Conservation (phyloP, 164 flowering plant genomes). For the Cinnamomum micranthum region DNA sequence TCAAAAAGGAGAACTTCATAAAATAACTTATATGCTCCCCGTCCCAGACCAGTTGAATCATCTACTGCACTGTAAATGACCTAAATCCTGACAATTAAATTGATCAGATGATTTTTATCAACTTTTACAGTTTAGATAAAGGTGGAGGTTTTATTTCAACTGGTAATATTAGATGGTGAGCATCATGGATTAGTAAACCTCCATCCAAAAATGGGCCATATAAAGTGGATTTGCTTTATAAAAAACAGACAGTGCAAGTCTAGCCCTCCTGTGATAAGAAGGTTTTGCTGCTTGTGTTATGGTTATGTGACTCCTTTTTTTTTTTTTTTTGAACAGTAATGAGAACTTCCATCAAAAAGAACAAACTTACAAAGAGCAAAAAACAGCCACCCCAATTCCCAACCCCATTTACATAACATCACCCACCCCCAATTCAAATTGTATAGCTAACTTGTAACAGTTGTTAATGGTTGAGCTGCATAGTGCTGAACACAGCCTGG, state of each 20-base stretch:
- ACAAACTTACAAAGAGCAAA: background rate
- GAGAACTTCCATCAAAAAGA: background rate
- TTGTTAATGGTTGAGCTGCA: background rate
- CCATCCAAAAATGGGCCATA: background rate
- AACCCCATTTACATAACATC: no score
- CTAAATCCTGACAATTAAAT: background rate
- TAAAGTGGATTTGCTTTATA: background rate
- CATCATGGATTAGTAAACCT: background rate
- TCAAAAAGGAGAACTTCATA: background rate
- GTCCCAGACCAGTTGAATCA: background rate
- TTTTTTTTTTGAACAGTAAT: no score
- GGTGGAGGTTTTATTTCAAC: background rate
- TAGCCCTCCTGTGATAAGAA: background rate
- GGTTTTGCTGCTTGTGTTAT: background rate
- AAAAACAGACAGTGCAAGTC: background rate
- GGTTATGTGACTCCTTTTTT: background rate
- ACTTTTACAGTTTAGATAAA: background rate
- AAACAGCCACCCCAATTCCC: no score
- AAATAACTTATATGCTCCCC: background rate
- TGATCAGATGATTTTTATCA: background rate
- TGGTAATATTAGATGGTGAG: background rate
- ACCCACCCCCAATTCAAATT: no score
- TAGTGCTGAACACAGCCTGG: background rate
- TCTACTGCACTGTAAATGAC: background rate
- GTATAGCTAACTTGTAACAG: background rate